These are phyloP conservation scores for Aspergillus ellipticus DNA, from an alignment of 495 filamentous ascomycete genomes.

Conservation along the genomic window DNA sequence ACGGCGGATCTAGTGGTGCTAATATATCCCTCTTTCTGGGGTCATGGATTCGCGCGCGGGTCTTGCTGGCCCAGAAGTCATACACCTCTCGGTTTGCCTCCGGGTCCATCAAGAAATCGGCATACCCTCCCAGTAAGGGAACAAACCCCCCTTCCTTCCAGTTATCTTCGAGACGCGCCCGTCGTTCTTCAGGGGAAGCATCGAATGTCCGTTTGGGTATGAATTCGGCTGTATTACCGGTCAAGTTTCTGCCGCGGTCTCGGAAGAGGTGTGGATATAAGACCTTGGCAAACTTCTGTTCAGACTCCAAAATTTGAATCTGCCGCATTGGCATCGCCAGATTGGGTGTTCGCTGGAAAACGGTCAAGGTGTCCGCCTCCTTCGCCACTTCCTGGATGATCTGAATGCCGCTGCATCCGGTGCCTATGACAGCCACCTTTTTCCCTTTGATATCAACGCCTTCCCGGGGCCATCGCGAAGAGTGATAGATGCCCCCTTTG, in stretches of 20 bases:
- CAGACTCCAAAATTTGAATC: conserved; percentile 15
- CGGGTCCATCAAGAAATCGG: background rate
- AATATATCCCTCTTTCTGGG: conserved; percentile 45
- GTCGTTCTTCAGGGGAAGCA: background rate
- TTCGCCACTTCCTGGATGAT: conserved; percentile 41
- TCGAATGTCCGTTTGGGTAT: background rate
- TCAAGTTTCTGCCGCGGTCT: background rate
- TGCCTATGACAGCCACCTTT: conserved; percentile 36
- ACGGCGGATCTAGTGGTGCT: conserved; percentile 44
- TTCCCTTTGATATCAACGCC: background rate
- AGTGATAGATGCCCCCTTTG: background rate
- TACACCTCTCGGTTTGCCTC: conserved; percentile 22
- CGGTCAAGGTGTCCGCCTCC: conserved; percentile 33
- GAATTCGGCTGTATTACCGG: background rate
- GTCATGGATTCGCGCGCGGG: conserved; percentile 46
- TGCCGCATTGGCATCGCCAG: conserved; percentile 47
- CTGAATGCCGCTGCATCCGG: conserved; percentile 51
- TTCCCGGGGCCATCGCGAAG: background rate
- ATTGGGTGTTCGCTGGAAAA: conserved; percentile 53
- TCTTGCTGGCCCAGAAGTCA: conserved; percentile 53
- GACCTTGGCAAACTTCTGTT: background rate
- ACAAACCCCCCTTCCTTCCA: background rate
- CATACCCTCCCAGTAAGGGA: background rate
- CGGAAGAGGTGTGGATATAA: background rate
- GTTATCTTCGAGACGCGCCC: background rate